Base-by-base conservation (phyloP, 106 monocot species). In the Narthecium ossifragum region DNA sequence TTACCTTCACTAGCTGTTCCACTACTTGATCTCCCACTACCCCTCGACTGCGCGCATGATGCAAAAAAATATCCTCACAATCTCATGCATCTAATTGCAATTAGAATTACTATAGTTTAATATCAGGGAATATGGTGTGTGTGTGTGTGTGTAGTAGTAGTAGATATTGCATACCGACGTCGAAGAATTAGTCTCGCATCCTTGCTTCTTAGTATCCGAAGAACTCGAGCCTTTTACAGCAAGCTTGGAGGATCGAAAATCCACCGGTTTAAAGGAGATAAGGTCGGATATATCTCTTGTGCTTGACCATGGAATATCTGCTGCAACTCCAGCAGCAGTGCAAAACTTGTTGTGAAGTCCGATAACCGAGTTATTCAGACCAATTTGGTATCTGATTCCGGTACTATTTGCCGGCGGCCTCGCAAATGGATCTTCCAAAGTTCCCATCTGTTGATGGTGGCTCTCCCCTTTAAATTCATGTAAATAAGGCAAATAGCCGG, bases 221-320 rank as follows among this genome's bases (percentile, higher is more conserved):
- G 55, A 60, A 17, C 60, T 64, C 32, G 38, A 64, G 41, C 48
- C 51, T 51, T 57, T 72, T 6, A 33, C 15, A 31, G 36, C 55
- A 26, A 70, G 18, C 45, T 68, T 75, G 12, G 69, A 56, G 21
- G 40, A 47, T 61, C 61, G 45, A 7, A 70, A 61, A 10, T 80
- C 75, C 13, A 57, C 22, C 2, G 48, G 23, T 3, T 31, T 72
- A 45, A 77, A 82, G 15, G 77, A 72, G 26, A 77, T 69, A 2
- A 77, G 55, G 41, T 82, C 82, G 2, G 70, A 45, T 29, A 83
- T 73, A 38, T 55, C 77, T 51, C 66, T 83, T 7, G 63, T 63
- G 21, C 50, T 70, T 24, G 69, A 73, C 70, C 73, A 83, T 54
- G 78, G 57, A 23, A 18, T 45, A 27, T 73, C 82, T 51, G 58